These are phyloP conservation scores for Ambrosiella beaveri DNA, from an alignment of 2,329 filamentous ascomycete genomes.

Conservation along the genomic window DNA sequence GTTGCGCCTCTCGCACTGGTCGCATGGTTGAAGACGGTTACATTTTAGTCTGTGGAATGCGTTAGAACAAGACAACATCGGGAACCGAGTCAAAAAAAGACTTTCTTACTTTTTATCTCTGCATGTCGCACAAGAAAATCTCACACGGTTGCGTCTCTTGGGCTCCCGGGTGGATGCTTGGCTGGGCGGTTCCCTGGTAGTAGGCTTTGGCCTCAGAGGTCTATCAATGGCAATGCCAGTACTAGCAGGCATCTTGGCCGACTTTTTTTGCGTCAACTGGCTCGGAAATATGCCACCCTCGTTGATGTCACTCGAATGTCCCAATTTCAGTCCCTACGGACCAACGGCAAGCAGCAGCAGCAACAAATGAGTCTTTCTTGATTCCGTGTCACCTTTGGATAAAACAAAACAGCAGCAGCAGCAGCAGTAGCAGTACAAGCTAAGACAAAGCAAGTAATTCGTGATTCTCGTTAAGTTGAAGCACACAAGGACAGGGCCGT, in stretches of 20 bases:
- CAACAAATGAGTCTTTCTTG: too few species aligned
- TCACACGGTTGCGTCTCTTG: slow-evolving; percentile 19
- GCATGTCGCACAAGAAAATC: slow-evolving; percentile 20
- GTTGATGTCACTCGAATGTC: too few species aligned
- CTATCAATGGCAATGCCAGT: slow-evolving; percentile 1
- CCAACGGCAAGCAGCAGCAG: too few species aligned
- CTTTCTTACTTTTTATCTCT: slow-evolving; percentile 20
- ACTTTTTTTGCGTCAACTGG: not conserved
- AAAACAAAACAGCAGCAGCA: too few species aligned
- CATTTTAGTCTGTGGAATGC: slow-evolving; percentile 18
- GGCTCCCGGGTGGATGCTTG: slow-evolving; percentile 7
- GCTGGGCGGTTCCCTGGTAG: not conserved
- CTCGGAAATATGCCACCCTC: too few species aligned
- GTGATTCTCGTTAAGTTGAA: too few species aligned
- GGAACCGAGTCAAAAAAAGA: not conserved
- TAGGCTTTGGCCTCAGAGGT: not conserved
- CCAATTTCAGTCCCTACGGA: too few species aligned
- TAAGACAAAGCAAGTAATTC: too few species aligned
- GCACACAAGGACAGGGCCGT: too few species aligned
- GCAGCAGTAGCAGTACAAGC: too few species aligned
- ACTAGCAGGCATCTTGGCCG: slow-evolving; percentile 1
- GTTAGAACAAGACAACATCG: not conserved
- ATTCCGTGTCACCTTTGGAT: too few species aligned
- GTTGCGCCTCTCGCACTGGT: slow-evolving; percentile 20
- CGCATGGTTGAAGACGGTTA: slow-evolving; percentile 19